phyloP scores from a whole-genome alignment of 2,329 filamentous ascomycete genomes.

The Colletotrichum filicis region DNA sequence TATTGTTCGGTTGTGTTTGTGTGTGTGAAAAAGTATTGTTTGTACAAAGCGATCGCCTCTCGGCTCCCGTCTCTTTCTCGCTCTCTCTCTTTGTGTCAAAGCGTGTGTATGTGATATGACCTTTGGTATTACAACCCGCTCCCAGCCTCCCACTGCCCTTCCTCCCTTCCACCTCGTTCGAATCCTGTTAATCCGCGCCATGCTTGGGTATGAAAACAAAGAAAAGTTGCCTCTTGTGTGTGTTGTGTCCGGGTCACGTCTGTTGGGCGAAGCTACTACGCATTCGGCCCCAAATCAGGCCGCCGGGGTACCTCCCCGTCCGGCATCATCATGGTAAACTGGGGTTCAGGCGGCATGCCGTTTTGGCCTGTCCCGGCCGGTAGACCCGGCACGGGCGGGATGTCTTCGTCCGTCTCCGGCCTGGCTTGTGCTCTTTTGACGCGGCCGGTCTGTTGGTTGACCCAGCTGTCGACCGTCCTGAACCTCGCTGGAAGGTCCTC shows the following conservation, averaged over 20 bases:
- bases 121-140: constrained; percentile 22
- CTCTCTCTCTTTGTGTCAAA: not conserved
- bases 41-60: constrained; percentile 9
- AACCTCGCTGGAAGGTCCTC: constrained; percentile 67
- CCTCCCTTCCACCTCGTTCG: not conserved
- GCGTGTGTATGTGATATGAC: constrained; percentile 11
- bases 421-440: constrained; percentile 59
- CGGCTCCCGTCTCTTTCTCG: not conserved
- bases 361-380: constrained; percentile 45
- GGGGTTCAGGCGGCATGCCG: constrained; percentile 55
- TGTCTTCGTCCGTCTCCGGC: constrained; percentile 42
- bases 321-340: constrained; percentile 62
- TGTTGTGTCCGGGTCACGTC: constrained; percentile 9
- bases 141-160: not conserved
- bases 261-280: constrained; percentile 7
- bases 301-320: constrained; percentile 59
- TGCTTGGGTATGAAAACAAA: constrained; percentile 35
- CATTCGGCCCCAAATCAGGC: constrained; percentile 43
- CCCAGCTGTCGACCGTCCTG: constrained; percentile 71
- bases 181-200: constrained; percentile 9
- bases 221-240: constrained; percentile 16
- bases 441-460: constrained; percentile 70
- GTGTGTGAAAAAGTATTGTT: not conserved
- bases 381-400: constrained; percentile 53
- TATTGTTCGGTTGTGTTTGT: not conserved